These are phyloP conservation scores for Mrakia blollopis DNA, from an alignment of 768 basidiomycete genomes.

Conservation along the genomic window DNA sequence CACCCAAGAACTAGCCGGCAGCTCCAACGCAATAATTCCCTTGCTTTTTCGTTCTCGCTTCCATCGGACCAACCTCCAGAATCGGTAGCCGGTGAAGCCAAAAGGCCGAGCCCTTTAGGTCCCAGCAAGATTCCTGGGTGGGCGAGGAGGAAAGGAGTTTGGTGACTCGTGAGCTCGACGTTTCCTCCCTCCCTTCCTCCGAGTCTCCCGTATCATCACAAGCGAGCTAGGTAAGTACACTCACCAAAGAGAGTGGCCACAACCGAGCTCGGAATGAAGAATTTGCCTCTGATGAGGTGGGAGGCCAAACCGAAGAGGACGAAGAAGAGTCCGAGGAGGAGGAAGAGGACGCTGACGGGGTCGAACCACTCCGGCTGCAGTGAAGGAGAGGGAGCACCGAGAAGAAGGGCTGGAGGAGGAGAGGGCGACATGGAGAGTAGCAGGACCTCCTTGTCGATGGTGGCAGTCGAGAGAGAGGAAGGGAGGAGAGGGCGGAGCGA, in stretches of 20 bases:
- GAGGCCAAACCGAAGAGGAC: background rate
- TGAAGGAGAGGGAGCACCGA: background rate
- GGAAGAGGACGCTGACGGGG: background rate
- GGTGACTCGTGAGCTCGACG: background rate
- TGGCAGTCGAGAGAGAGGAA: background rate
- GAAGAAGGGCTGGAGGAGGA: background rate
- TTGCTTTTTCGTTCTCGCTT: background rate
- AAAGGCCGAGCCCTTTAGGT: background rate
- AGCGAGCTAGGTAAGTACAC: background rate
- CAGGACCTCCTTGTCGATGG: background rate
- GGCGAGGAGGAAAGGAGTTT: background rate
- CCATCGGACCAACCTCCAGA: slow-evolving; percentile 5
- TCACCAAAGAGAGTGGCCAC: background rate
- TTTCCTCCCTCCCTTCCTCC: background rate
- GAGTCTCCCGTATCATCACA: background rate
- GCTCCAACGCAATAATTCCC: slow-evolving; percentile 1
- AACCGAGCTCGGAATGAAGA: slow-evolving; percentile 10
- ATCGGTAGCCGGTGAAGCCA: background rate
- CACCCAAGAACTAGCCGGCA: background rate
- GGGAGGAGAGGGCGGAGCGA: background rate
- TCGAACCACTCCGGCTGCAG: background rate
- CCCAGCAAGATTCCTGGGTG: background rate
- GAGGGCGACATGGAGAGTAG: background rate
- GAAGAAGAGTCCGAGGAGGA: background rate
- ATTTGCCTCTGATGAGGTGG: background rate